Percentiles rank a stretch among this genome's conserved stretches.
phyloP scores from a whole-genome alignment of 495 filamentous ascomycete genomes.

The Neurospora intermedia region DNA sequence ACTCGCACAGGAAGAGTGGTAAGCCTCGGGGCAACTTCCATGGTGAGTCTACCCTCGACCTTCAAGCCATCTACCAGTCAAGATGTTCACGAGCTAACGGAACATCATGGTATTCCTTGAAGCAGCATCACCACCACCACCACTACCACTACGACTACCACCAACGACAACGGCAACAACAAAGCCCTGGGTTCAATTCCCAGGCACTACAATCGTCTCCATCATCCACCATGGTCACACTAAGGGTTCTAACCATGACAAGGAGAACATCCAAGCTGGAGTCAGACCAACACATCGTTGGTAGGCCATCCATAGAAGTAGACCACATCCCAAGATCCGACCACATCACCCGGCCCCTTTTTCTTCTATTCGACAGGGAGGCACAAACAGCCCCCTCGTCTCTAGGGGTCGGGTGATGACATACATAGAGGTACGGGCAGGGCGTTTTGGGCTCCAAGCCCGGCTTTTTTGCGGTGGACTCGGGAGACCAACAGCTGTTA shows the following conservation, averaged over 20 bases:
- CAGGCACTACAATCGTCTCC: background rate
- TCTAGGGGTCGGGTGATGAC: background rate
- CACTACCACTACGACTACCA: background rate
- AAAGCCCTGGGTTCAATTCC: background rate
- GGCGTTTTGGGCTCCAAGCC: no score
- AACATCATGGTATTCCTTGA: background rate
- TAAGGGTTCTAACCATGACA: background rate
- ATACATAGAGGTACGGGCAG: background rate
- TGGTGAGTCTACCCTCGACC: background rate
- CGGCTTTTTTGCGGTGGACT: no score
- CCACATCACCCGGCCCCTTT: background rate
- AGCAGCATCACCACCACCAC: background rate
- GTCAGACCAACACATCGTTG: background rate
- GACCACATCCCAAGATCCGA: background rate
- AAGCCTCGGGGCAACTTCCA: background rate
- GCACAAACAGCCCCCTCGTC: background rate
- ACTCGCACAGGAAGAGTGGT: background rate
- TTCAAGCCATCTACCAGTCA: background rate
- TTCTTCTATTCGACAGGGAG: background rate
- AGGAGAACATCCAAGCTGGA: background rate
- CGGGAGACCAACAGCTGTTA: background rate
- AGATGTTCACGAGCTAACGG: background rate
- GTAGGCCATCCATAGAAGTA: background rate
- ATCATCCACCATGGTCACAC: background rate
- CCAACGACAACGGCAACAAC: background rate